Evolutionary conservation across 305 asterid species (phyloP).

Genomic region (Andrographis paniculata): DNA sequence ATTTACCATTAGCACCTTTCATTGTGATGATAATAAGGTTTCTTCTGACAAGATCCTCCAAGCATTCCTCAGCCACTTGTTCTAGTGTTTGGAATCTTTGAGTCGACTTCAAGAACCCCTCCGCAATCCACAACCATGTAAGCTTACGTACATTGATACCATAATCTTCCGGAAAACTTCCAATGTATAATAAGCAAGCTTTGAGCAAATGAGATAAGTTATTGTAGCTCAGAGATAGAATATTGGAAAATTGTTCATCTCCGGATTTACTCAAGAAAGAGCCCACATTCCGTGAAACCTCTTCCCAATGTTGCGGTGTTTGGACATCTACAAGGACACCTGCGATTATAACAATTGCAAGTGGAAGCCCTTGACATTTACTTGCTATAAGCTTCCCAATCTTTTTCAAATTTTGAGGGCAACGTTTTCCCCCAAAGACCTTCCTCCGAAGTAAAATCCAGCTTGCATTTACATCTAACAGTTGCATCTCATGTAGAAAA

Average conservation of each 20-base stretch:
- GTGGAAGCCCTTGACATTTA: slow-evolving; percentile 24
- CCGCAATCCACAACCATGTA: slow-evolving; percentile 17
- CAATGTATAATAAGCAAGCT: slow-evolving; percentile 20
- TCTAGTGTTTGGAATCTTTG: slow-evolving; percentile 4
- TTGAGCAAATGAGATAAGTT: slow-evolving; percentile 20
- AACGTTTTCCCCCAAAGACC: slow-evolving; percentile 8
- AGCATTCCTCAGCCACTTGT: slow-evolving; percentile 10
- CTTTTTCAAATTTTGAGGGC: slow-evolving; percentile 5
- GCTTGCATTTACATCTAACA: slow-evolving; percentile 13
- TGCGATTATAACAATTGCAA: slow-evolving; percentile 22
- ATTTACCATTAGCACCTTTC: background rate
- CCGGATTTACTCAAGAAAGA: too few species aligned
- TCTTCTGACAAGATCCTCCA: slow-evolving; percentile 19
- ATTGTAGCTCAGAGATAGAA: slow-evolving; percentile 17
- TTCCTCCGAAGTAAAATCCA: background rate
- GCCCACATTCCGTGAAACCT: too few species aligned
- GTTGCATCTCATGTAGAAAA: background rate
- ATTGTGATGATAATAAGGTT: slow-evolving; percentile 8
- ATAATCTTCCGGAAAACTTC: slow-evolving; percentile 19
- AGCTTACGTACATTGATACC: slow-evolving; percentile 10
- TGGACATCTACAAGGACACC: slow-evolving; percentile 1
- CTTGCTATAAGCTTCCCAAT: slow-evolving; percentile 17
- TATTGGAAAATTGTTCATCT: background rate
- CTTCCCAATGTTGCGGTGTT: background rate
- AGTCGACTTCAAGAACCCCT: slow-evolving; percentile 9